Conservation (phyloP, 441 rosid genomes). For the Eutrema salsugineum region DNA sequence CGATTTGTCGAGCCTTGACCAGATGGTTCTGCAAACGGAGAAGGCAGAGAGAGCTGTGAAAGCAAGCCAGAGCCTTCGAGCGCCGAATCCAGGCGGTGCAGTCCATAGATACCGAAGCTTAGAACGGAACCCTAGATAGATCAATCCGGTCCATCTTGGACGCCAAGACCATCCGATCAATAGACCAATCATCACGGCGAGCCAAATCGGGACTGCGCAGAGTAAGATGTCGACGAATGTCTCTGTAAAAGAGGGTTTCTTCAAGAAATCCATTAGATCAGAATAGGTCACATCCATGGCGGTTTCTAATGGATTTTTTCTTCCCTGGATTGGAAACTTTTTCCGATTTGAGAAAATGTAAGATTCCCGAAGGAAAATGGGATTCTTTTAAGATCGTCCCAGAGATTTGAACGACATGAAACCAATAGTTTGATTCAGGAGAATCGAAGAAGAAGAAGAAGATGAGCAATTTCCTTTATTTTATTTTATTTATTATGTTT, state of each 20-base stretch:
- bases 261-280: constrained; percentile 62
- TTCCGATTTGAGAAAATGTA: neutral
- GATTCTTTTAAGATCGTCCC: neutral
- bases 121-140: constrained; percentile 75
- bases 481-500: neutral
- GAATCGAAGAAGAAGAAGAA: constrained; percentile 5
- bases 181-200: constrained; percentile 94
- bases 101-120: constrained; percentile 81
- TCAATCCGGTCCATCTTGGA: constrained; percentile 91
- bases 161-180: constrained; percentile 99
- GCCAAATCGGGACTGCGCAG: constrained; percentile 98
- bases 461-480: neutral
- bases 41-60: constrained; percentile 89
- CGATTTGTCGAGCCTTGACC: constrained; percentile 62
- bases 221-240: constrained; percentile 95
- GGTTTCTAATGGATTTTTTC: no score
- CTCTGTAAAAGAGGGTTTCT: constrained; percentile 70
- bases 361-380: constrained; percentile 14
- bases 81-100: constrained; percentile 94
- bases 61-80: constrained; percentile 92
- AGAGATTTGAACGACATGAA: constrained; percentile 25
- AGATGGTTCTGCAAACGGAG: constrained; percentile 74
- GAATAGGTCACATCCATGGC: constrained; percentile 65
- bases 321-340: neutral
- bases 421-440: neutral